Percentiles rank a stretch among this genome's conserved stretches.
Conservation (phyloP, 129 eudicot species). For the Logfia minima region DNA sequence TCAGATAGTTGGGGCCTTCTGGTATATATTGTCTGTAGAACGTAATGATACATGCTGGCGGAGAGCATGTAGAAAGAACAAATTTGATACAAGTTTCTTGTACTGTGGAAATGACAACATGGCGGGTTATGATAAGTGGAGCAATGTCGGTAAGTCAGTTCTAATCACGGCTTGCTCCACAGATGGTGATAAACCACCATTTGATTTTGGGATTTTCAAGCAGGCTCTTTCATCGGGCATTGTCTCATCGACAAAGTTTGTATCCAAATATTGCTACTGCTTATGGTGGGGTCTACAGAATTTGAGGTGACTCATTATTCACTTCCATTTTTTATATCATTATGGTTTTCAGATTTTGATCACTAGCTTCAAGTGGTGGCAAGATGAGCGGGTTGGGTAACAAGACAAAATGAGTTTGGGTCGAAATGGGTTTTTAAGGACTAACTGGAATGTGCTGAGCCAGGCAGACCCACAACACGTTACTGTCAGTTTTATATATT, state of each 20-base stretch:
- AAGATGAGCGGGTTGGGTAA: not conserved
- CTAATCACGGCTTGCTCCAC: conserved; percentile 51
- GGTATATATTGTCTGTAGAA: conserved; percentile 86
- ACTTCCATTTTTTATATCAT: not conserved
- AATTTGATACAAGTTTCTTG: conserved; percentile 46
- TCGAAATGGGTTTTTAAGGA: not conserved
- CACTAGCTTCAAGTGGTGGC: not conserved
- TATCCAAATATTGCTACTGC: conserved; percentile 87
- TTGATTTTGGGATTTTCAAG: conserved; percentile 87
- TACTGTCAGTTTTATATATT: not conserved
- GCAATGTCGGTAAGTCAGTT: conserved; percentile 49
- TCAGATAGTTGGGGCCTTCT: conserved; percentile 95
- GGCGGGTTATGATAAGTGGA: conserved; percentile 56
- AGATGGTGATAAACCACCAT: conserved; percentile 56
- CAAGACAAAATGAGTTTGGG: not conserved
- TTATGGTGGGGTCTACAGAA: conserved; percentile 99
- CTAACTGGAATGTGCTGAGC: not conserved
- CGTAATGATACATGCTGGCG: conserved; percentile 93
- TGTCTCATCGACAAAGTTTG: conserved; percentile 60
- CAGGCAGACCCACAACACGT: not conserved
- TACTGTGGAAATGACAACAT: conserved; percentile 78
- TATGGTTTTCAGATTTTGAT: not conserved
- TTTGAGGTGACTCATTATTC: conserved; percentile 54
- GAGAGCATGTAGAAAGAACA: conserved; percentile 57
- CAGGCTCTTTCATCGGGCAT: conserved; percentile 87